A percentile compares a stretch with the other conserved stretches of the same genome.
These are phyloP conservation scores for Saccharomyces hybrid DNA, from an alignment of 1,139 yeast genomes.

Conservation along the genomic window DNA sequence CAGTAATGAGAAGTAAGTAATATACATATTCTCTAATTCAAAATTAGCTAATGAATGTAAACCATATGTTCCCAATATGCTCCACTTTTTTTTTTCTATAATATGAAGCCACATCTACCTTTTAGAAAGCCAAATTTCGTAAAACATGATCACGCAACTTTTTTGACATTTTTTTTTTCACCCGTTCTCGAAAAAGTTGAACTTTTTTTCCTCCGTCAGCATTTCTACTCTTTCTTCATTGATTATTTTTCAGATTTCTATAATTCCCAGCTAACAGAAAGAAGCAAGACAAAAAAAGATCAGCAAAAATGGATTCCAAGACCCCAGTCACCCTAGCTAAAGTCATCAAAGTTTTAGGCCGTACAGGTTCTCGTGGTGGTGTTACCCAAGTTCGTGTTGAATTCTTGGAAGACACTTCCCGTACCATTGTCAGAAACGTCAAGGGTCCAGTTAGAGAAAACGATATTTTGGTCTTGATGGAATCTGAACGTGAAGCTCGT, in stretches of 20 bases:
- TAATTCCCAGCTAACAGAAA: too few relatives aligned
- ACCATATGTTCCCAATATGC: too few relatives aligned
- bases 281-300: conserved; percentile 3
- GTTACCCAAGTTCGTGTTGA: conserved; percentile 99
- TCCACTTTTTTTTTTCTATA: too few relatives aligned
- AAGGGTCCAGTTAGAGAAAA: conserved; percentile 99
- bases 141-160: conserved; percentile 20
- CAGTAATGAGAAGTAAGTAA: too few relatives aligned
- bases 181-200: background rate
- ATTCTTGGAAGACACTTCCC: conserved; percentile 95
- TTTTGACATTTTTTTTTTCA: conserved; percentile 1
- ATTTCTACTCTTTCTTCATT: too few relatives aligned
- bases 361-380: conserved; percentile 99
- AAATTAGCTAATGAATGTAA: too few relatives aligned
- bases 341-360: conserved; percentile 98
- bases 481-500: conserved; percentile 98
- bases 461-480: conserved; percentile 98
- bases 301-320: conserved; percentile 55
- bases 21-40: too few relatives aligned
- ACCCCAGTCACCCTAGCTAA: conserved; percentile 98
- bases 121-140: too few relatives aligned
- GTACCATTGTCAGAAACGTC: conserved; percentile 99
- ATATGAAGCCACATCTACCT: too few relatives aligned
- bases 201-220: too few relatives aligned
- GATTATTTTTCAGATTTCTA: too few relatives aligned